Percentiles rank a stretch among this genome's conserved stretches.
These are phyloP conservation scores for Euphrasia arctica DNA, from an alignment of 305 asterid species.

Conservation along the genomic window DNA sequence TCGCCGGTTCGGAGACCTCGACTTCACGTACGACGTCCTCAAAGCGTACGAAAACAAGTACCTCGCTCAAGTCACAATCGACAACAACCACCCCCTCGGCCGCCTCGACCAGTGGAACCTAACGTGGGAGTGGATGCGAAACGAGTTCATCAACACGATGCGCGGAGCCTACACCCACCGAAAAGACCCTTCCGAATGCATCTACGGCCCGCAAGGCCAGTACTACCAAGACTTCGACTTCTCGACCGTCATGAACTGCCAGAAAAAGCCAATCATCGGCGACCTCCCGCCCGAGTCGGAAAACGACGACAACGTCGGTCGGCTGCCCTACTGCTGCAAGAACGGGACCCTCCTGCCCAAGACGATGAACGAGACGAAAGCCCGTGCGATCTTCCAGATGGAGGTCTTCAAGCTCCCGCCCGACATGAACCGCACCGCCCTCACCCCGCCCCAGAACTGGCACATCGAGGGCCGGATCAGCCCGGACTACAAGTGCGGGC, in stretches of 20 bases:
- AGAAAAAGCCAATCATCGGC: conserved; percentile 59
- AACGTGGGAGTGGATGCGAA: conserved; percentile 98
- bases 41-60: conserved; percentile 69
- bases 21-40: conserved; percentile 72
- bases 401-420: conserved; percentile 95
- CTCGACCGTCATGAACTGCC: conserved; percentile 65
- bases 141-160: conserved; percentile 77
- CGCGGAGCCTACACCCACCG: conserved; percentile 81
- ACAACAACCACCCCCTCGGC: conserved; percentile 84
- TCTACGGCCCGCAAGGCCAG: conserved; percentile 77
- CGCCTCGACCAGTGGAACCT: conserved; percentile 92
- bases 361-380: conserved; percentile 83
- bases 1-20: conserved; percentile 74
- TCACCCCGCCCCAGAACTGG: conserved; percentile 87
- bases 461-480: conserved; percentile 61
- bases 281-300: conserved; percentile 67
- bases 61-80: conserved; percentile 81
- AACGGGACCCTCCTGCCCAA: conserved; percentile 51
- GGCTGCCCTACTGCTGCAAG: conserved; percentile 42
- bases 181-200: conserved; percentile 67
- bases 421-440: conserved; percentile 67
- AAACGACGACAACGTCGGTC: conserved; percentile 62
- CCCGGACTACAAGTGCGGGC: conserved; percentile 82
- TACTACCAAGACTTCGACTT: conserved; percentile 58
- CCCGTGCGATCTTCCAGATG: conserved; percentile 71